Percentiles rank a stretch among this genome's conserved stretches.
Evolutionary conservation across 1,284 basidiomycete species (phyloP).

Genomic region (Pyrrhoderma noxium): DNA sequence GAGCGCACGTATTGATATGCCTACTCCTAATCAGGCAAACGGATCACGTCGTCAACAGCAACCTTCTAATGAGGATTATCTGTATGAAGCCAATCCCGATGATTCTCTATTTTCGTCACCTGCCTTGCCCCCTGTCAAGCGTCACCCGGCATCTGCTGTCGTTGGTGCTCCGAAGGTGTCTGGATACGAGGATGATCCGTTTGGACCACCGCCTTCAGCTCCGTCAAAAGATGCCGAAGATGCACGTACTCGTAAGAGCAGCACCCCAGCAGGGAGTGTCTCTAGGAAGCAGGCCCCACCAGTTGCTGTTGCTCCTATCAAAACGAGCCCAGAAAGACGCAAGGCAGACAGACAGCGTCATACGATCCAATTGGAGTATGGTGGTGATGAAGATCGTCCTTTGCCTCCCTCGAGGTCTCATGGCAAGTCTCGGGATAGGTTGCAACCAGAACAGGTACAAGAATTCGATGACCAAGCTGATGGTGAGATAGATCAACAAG

Average conservation of each 20-base stretch:
- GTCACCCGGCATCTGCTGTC: conserved; percentile 36
- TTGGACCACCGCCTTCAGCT: conserved; percentile 33
- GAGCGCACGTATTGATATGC: conserved; percentile 37
- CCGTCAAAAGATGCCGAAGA: conserved; percentile 8
- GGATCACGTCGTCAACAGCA: conserved; percentile 21
- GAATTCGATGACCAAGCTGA: background rate
- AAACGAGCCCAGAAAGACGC: conserved; percentile 31
- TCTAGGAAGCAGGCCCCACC: conserved; percentile 25
- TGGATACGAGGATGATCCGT: conserved; percentile 46
- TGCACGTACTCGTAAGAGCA: conserved; percentile 5
- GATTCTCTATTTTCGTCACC: conserved; percentile 36
- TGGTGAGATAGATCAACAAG: background rate
- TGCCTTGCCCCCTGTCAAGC: conserved; percentile 25
- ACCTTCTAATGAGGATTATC: conserved; percentile 40
- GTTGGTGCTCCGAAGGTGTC: conserved; percentile 25
- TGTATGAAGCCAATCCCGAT: conserved; percentile 46
- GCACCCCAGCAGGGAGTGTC: conserved; percentile 13
- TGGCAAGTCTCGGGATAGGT: conserved; percentile 17
- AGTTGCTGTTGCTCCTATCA: conserved; percentile 21
- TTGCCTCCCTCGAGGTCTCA: conserved; percentile 20
- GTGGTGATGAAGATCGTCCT: conserved; percentile 30
- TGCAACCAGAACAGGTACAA: conserved; percentile 3
- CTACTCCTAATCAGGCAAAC: conserved; percentile 23
- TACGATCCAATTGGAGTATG: conserved; percentile 91
- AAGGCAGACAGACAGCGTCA: conserved; percentile 54